Conservation (phyloP, 1,284 basidiomycete species). For the Moesziomyces aphidis region DNA sequence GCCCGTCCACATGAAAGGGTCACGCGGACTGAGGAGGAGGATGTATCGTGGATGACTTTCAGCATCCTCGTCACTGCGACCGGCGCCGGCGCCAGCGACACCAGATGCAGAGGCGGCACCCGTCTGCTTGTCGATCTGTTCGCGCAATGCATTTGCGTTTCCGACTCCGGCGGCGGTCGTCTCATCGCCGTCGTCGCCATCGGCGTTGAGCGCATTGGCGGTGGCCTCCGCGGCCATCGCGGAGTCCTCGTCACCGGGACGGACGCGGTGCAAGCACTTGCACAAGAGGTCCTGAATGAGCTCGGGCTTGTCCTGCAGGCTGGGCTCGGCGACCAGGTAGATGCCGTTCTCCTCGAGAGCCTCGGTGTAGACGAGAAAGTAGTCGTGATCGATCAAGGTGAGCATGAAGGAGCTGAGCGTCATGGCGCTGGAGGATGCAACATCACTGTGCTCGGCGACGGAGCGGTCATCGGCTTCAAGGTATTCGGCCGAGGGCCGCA, state of each 20-base stretch:
- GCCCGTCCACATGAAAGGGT: conserved; percentile 93
- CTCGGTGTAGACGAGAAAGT: conserved; percentile 94
- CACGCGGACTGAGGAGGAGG: conserved; percentile 85
- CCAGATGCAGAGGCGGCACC: conserved; percentile 3
- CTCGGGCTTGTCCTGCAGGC: conserved; percentile 85
- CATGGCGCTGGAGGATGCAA: conserved; percentile 18
- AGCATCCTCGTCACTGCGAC: conserved; percentile 67
- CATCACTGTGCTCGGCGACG: conserved; percentile 19
- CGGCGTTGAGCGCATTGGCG: conserved; percentile 33
- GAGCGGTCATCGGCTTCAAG: conserved; percentile 35
- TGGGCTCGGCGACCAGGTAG: conserved; percentile 89
- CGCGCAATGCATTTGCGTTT: conserved; percentile 29
- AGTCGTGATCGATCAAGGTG: conserved; percentile 84
- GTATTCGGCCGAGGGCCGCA: conserved; percentile 47
- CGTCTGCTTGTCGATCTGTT: conserved; percentile 40
- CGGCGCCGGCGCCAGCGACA: conserved; percentile 53
- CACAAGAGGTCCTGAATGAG: conserved; percentile 83
- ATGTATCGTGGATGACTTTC: conserved; percentile 75
- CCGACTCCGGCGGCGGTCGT: conserved; percentile 11
- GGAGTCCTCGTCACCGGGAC: conserved; percentile 46
- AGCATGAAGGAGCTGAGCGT: conserved; percentile 84
- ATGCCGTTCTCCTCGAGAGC: conserved; percentile 88
- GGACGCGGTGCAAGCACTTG: conserved; percentile 75
- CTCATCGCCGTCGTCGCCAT: conserved; percentile 41
- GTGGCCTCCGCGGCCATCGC: conserved; percentile 39